phyloP scores from a whole-genome alignment of 2,329 filamentous ascomycete species.

The Diaporthe sp. region DNA sequence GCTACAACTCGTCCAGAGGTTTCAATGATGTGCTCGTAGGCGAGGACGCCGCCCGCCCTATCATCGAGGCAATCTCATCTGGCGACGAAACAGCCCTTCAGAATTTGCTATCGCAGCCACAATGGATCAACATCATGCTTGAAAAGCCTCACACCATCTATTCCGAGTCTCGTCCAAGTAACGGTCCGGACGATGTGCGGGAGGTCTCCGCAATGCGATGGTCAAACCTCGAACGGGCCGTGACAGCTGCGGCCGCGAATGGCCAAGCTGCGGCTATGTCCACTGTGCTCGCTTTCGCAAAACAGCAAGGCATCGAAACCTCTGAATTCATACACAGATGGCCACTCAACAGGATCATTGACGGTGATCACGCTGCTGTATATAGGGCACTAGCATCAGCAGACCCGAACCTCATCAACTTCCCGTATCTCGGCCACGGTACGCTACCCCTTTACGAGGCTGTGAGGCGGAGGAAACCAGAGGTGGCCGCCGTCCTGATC shows the following conservation, averaged over 20 bases:
- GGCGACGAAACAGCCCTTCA: slow-evolving; percentile 29
- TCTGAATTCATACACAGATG: background rate
- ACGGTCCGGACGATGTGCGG: slow-evolving; percentile 26
- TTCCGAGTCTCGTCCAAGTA: background rate
- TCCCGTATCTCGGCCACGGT: slow-evolving; percentile 22
- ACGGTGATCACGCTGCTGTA: slow-evolving; percentile 5
- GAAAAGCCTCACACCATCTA: slow-evolving; percentile 24
- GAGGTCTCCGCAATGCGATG: background rate
- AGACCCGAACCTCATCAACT: slow-evolving; percentile 31
- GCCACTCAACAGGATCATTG: slow-evolving; percentile 9
- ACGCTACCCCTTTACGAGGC: slow-evolving; percentile 28
- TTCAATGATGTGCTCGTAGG: slow-evolving; percentile 22
- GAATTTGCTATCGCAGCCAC: slow-evolving; percentile 29
- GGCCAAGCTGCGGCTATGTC: slow-evolving; percentile 25
- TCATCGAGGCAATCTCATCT: slow-evolving; percentile 34
- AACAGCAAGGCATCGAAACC: slow-evolving; percentile 1
- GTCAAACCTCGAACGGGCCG: slow-evolving; percentile 27
- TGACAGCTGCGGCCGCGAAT: slow-evolving; percentile 27
- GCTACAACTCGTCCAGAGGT: slow-evolving; percentile 11
- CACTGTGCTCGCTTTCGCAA: slow-evolving; percentile 26
- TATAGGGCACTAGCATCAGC: slow-evolving; percentile 29
- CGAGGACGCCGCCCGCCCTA: slow-evolving; percentile 26
- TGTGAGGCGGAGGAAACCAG: slow-evolving; percentile 25
- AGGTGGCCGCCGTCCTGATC: slow-evolving; percentile 27
- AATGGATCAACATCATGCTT: slow-evolving; percentile 28